Percentiles rank a stretch among this genome's conserved stretches.
Conservation (phyloP, 352 stramenopile genomes). For the Phytophthora pini region DNA sequence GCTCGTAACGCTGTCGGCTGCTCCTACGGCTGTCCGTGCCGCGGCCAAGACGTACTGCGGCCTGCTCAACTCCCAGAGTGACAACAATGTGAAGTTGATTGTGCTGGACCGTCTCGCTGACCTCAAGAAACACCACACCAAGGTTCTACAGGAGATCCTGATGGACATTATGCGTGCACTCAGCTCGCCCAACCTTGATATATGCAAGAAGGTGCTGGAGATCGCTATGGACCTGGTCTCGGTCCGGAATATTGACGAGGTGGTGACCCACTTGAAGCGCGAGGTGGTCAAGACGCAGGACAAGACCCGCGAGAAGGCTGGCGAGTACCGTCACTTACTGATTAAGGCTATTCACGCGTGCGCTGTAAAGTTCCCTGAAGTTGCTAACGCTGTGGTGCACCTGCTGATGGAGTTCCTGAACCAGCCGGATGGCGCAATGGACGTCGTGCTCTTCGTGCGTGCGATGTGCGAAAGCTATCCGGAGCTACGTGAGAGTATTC, state of each 20-base stretch:
- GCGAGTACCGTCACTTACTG: conserved; percentile 97
- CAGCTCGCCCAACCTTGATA: conserved; percentile 97
- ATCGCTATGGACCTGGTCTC: conserved; percentile 98
- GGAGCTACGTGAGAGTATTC: conserved; percentile 90
- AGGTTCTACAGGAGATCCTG: conserved; percentile 98
- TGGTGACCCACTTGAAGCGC: conserved; percentile 92
- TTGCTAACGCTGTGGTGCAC: conserved; percentile 98
- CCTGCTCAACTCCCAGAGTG: conserved; percentile 98
- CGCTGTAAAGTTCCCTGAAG: conserved; percentile 97
- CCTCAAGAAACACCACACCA: conserved; percentile 97
- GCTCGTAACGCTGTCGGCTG: conserved; percentile 97
- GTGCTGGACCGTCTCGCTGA: conserved; percentile 97
- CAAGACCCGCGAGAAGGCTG: conserved; percentile 94
- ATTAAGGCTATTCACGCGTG: conserved; percentile 99
- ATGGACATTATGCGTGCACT: conserved; percentile 99
- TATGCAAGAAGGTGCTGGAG: conserved; percentile 99
- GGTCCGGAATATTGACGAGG: conserved; percentile 98
- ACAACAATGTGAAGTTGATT: conserved; percentile 99
- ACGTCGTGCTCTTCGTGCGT: conserved; percentile 99
- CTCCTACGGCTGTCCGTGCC: conserved; percentile 97
- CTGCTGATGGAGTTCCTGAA: conserved; percentile 99
- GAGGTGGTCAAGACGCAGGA: conserved; percentile 93
- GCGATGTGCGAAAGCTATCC: conserved; percentile 98
- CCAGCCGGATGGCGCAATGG: conserved; percentile 95
- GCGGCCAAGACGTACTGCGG: conserved; percentile 97